These are phyloP conservation scores for Sporothrix globosa DNA, from an alignment of 2,329 filamentous ascomycete species.

Conservation along the genomic window DNA sequence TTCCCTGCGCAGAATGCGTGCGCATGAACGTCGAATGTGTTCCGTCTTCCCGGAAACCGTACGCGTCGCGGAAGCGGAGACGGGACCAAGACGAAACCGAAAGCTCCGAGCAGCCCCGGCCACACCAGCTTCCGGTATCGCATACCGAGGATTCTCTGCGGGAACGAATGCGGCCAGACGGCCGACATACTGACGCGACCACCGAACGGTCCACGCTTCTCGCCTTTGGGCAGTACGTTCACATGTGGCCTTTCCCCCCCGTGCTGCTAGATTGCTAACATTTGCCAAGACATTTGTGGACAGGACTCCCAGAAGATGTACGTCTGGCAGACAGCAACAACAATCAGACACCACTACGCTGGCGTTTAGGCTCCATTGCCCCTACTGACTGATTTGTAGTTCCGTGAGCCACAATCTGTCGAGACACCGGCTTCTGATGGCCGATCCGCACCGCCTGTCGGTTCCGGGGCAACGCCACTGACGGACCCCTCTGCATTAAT, in stretches of 20 bases:
- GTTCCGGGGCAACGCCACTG: conserved; percentile 46
- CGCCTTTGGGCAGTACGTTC: conserved; percentile 30
- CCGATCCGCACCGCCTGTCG: conserved; percentile 43
- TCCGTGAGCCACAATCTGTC: conserved; percentile 35
- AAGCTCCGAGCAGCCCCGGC: conserved; percentile 4
- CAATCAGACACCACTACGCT: too few species aligned
- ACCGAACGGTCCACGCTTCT: background rate
- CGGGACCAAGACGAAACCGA: conserved; percentile 3
- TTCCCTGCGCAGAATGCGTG: conserved; percentile 51
- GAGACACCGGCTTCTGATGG: conserved; percentile 35
- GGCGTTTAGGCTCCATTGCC: too few species aligned
- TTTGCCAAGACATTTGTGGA: conserved; percentile 36
- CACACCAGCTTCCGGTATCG: background rate
- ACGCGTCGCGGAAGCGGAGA: conserved; percentile 54
- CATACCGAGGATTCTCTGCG: background rate
- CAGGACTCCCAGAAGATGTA: conserved; percentile 37
- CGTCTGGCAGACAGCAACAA: background rate
- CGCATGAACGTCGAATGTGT: conserved; percentile 45
- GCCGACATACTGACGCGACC: background rate
- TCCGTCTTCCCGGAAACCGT: conserved; percentile 43
- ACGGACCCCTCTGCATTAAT: conserved; percentile 47
- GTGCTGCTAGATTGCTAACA: background rate
- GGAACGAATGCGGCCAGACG: background rate
- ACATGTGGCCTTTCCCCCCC: background rate
- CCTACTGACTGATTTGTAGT: conserved; percentile 30